phyloP scores from a whole-genome alignment of 345 rosid species.

The Anastatica hierochuntica region DNA sequence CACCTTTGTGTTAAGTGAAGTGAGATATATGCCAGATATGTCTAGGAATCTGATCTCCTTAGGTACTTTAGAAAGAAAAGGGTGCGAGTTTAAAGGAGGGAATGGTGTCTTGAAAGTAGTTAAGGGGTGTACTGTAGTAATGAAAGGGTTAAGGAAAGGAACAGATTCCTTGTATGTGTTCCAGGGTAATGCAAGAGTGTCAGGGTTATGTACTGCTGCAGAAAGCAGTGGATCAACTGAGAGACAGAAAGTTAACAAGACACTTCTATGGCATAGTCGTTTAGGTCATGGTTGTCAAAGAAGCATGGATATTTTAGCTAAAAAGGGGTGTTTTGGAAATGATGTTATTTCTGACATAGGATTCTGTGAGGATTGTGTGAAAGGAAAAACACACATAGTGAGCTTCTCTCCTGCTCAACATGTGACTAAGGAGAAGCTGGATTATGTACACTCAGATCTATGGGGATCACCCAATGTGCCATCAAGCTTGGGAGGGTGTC shows the following conservation, averaged over 20 bases:
- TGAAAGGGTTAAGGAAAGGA: not conserved
- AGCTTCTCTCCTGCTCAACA: not conserved
- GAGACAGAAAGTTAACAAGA: not conserved
- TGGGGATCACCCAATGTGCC: not conserved
- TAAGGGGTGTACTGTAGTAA: not conserved
- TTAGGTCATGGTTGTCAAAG: not conserved
- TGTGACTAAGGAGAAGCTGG: not conserved
- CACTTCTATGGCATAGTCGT: not conserved
- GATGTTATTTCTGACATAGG: not conserved
- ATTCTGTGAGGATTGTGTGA: not conserved
- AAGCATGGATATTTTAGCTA: not conserved
- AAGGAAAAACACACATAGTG: not conserved
- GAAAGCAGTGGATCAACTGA: too few relatives aligned
- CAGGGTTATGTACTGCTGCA: not conserved
- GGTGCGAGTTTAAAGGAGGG: too few relatives aligned
- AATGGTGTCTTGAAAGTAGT: too few relatives aligned
- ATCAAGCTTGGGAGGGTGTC: not conserved
- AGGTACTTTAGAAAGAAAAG: not conserved
- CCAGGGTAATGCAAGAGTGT: not conserved
- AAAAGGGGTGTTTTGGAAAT: not conserved
- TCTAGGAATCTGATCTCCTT: not conserved
- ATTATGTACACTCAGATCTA: not conserved
- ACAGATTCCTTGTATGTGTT: not conserved
- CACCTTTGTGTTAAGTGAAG: not conserved
- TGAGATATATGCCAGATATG: not conserved